phyloP scores from a whole-genome alignment of 345 rosid species.

The Syzygium jambos region DNA sequence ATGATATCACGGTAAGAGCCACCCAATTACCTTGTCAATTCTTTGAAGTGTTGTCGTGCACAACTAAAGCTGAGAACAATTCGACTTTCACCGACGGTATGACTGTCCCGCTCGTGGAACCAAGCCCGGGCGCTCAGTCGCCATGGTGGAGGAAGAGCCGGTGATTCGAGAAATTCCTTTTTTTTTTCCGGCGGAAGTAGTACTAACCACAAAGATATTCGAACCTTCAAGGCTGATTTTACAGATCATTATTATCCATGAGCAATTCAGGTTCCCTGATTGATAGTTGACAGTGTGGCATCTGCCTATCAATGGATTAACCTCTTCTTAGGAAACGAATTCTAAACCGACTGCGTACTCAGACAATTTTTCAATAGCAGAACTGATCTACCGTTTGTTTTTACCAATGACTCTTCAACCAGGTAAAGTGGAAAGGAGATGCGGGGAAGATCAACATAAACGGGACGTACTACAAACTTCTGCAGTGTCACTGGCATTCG shows the following conservation, averaged over 20 bases:
- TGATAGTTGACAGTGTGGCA: neutral
- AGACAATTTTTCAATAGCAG: neutral
- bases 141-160: neutral
- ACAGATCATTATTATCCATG: neutral
- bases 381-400: neutral
- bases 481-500: conserved; percentile 65
- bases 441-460: conserved; percentile 52
- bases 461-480: conserved; percentile 28
- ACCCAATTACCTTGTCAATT: neutral
- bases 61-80: neutral
- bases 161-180: neutral
- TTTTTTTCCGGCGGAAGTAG: neutral
- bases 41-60: neutral
- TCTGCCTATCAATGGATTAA: neutral
- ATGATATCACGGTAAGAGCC: conserved; percentile 44
- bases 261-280: neutral
- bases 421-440: conserved; percentile 65
- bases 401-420: neutral
- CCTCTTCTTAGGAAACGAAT: neutral
- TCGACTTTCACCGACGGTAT: neutral
- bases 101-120: neutral
- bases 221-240: neutral
- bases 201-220: neutral
- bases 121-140: neutral
- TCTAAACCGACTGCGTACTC: neutral